Evolutionary conservation across 805 yeast species (phyloP).

Genomic region (Ogataea pini): DNA sequence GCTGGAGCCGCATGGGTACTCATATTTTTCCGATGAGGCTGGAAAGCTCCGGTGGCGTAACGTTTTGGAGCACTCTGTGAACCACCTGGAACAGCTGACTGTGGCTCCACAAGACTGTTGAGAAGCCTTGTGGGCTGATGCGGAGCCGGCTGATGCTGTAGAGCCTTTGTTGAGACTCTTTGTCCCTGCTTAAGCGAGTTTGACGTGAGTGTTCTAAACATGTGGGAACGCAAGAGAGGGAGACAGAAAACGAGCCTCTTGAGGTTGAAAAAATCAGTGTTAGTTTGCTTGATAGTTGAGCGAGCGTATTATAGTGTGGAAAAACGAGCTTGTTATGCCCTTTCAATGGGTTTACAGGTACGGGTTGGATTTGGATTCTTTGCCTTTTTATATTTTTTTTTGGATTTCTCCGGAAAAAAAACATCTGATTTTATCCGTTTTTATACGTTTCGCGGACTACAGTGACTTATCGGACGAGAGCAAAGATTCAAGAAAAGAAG

Average conservation of each 20-base stretch:
- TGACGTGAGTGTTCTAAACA: constrained; percentile 35
- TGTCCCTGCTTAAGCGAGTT: constrained; percentile 36
- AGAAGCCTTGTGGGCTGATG: constrained; percentile 27
- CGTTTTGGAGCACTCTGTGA: constrained; percentile 1
- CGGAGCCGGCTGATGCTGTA: constrained; percentile 32
- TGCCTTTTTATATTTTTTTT: neutral
- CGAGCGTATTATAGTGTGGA: too few species aligned
- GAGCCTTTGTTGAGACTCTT: constrained; percentile 34
- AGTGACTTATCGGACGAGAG: constrained; percentile 3
- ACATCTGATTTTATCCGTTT: constrained; percentile 7
- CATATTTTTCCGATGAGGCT: constrained; percentile 13
- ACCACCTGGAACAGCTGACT: constrained; percentile 2
- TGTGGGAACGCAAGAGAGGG: constrained; percentile 7
- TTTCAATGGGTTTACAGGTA: too few species aligned
- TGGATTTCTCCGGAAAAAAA: neutral
- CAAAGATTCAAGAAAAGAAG: neutral
- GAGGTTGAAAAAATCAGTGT: neutral
- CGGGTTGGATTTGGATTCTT: too few species aligned
- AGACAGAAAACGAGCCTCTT: neutral
- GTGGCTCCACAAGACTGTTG: constrained; percentile 26
- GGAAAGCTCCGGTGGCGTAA: constrained; percentile 8
- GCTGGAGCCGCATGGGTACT: constrained; percentile 12
- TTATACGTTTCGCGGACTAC: constrained; percentile 4
- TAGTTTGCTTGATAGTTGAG: neutral
- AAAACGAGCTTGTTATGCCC: neutral